These are phyloP conservation scores for Pythium dissotocum DNA, from an alignment of 352 stramenopile genomes.

Conservation along the genomic window DNA sequence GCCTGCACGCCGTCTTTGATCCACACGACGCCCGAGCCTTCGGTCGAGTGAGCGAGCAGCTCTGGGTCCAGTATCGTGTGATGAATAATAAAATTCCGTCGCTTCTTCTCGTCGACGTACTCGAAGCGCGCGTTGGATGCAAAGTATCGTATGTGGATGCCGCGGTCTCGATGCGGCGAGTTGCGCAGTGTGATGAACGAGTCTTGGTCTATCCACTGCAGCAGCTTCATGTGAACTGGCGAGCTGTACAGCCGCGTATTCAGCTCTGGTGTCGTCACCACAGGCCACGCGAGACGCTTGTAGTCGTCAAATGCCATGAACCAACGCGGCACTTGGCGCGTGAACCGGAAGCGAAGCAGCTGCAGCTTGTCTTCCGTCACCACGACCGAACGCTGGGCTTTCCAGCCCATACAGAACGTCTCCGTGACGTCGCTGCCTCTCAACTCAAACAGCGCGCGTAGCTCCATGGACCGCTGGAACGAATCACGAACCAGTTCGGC, in stretches of 20 bases:
- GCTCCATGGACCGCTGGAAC: constrained; percentile 8
- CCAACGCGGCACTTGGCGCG: constrained; percentile 19
- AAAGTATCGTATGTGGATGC: constrained; percentile 25
- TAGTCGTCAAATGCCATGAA: constrained; percentile 23
- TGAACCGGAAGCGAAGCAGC: constrained; percentile 29
- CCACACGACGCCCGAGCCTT: constrained; percentile 9
- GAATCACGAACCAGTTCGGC: neutral
- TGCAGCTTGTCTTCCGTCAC: constrained; percentile 7
- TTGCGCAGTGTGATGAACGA: constrained; percentile 27
- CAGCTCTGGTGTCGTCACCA: constrained; percentile 19
- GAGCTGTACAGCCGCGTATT: constrained; percentile 27
- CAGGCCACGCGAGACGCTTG: constrained; percentile 15
- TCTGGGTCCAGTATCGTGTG: constrained; percentile 20
- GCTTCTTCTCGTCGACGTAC: constrained; percentile 16
- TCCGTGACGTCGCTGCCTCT: constrained; percentile 19
- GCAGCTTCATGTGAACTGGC: constrained; percentile 20
- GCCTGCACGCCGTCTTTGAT: constrained; percentile 27
- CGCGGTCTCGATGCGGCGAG: constrained; percentile 22
- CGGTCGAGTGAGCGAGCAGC: neutral
- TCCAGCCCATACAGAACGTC: constrained; percentile 29
- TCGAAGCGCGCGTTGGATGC: constrained; percentile 19
- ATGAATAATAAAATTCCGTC: constrained; percentile 22
- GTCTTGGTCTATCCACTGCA: constrained; percentile 23
- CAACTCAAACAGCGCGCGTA: constrained; percentile 9
- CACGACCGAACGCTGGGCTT: constrained; percentile 19